These are phyloP conservation scores for Populus hybrid DNA, from an alignment of 441 rosid genomes.

Conservation along the genomic window DNA sequence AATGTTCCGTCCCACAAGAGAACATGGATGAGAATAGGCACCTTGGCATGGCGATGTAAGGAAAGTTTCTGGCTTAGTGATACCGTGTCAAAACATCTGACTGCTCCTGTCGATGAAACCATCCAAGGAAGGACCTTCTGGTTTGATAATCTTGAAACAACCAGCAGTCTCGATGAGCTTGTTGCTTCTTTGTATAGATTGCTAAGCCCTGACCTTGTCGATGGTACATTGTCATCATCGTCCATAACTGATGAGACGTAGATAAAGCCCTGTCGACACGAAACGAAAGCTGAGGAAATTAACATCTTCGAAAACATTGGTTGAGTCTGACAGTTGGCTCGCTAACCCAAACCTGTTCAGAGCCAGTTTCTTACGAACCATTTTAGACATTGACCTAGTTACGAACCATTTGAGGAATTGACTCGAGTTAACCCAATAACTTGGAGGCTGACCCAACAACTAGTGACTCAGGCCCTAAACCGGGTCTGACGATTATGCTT, in stretches of 20 bases:
- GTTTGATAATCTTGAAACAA: slow-evolving; percentile 72
- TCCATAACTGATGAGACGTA: slow-evolving; percentile 78
- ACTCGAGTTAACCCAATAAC: too few species aligned
- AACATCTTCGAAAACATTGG: neutral
- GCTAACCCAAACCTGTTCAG: too few species aligned
- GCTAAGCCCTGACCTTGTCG: slow-evolving; percentile 73
- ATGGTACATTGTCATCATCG: slow-evolving; percentile 60
- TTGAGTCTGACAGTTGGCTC: too few species aligned
- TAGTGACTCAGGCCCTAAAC: too few species aligned
- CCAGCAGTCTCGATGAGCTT: slow-evolving; percentile 53
- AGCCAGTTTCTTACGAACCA: too few species aligned
- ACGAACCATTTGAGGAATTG: too few species aligned
- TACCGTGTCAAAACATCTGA: slow-evolving; percentile 84
- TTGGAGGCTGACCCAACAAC: too few species aligned
- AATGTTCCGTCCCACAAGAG: slow-evolving; percentile 61
- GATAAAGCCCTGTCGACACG: slow-evolving; percentile 67
- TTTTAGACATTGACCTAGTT: too few species aligned
- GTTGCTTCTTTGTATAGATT: slow-evolving; percentile 62
- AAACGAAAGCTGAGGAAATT: neutral
- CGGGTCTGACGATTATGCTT: neutral
- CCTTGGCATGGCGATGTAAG: slow-evolving; percentile 81
- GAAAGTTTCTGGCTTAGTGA: slow-evolving; percentile 95
- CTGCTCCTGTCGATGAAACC: slow-evolving; percentile 87
- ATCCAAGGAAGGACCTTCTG: slow-evolving; percentile 96
- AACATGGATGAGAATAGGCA: slow-evolving; percentile 61